Conservation (phyloP, 2,329 filamentous ascomycete genomes). For the Kalaharituber pfeilii region DNA sequence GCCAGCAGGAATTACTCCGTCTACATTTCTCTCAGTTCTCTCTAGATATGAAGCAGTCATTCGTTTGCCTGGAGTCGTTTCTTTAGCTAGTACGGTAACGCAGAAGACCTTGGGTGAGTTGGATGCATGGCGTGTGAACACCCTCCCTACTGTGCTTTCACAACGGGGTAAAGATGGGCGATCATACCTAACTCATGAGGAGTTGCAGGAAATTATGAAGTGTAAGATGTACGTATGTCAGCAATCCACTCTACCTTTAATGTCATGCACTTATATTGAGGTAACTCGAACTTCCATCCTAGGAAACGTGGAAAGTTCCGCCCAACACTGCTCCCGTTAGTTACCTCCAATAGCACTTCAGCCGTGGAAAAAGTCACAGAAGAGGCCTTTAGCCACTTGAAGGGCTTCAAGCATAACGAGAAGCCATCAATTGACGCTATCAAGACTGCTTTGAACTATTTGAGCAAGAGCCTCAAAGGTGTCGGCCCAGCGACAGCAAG, state of each 20-base stretch:
- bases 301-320: constrained; percentile 37
- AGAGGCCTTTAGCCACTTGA: constrained; percentile 36
- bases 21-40: background rate
- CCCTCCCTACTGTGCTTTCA: background rate
- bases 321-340: constrained; percentile 31
- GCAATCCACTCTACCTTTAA: no score
- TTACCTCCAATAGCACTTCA: constrained; percentile 40
- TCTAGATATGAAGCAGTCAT: background rate
- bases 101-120: background rate
- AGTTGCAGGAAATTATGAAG: background rate
- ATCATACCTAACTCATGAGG: background rate
- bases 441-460: constrained; percentile 33
- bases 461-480: constrained; percentile 45
- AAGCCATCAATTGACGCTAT: constrained; percentile 19
- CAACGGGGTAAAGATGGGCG: background rate
- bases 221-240: background rate
- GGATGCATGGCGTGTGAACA: background rate
- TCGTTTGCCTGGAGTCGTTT: background rate
- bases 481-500: constrained; percentile 68
- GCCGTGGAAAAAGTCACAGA: constrained; percentile 34
- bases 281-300: no score
- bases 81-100: background rate
- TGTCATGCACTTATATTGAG: no score
- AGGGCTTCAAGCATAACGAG: constrained; percentile 18
- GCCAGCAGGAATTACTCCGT: background rate